Evolutionary conservation across 495 filamentous ascomycete species (phyloP).

Genomic region (Aspergillus funiculosus): DNA sequence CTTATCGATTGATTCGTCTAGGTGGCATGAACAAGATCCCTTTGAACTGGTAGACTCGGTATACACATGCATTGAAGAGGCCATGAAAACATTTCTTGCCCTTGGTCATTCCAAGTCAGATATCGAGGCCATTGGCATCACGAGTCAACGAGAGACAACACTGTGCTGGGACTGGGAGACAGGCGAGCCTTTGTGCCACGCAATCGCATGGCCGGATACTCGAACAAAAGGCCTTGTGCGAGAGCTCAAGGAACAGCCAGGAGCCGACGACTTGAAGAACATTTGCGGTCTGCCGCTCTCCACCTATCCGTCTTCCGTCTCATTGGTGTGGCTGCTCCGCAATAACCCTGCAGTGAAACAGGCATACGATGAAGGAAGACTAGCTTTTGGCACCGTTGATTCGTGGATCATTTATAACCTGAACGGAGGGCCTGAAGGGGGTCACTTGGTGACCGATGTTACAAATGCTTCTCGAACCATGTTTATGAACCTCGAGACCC

Average conservation of each 20-base stretch:
- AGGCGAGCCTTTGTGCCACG: slow-evolving; percentile 80
- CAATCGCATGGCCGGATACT: slow-evolving; percentile 93
- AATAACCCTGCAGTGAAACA: slow-evolving; percentile 66
- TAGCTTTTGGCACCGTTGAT: slow-evolving; percentile 92
- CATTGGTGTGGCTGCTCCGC: slow-evolving; percentile 77
- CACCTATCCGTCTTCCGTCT: slow-evolving; percentile 89
- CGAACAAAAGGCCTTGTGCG: slow-evolving; percentile 73
- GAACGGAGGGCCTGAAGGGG: slow-evolving; percentile 70
- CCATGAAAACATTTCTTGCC: slow-evolving; percentile 64
- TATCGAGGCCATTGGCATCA: slow-evolving; percentile 85
- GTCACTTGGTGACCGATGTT: slow-evolving; percentile 76
- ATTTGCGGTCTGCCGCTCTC: slow-evolving; percentile 86
- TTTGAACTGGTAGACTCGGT: slow-evolving; percentile 73
- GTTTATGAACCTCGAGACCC: slow-evolving; percentile 89
- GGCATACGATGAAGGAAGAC: slow-evolving; percentile 72
- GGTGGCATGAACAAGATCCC: slow-evolving; percentile 95
- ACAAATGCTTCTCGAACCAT: slow-evolving; percentile 93
- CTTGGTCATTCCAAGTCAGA: slow-evolving; percentile 64
- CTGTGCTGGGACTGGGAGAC: slow-evolving; percentile 86
- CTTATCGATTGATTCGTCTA: too few species aligned
- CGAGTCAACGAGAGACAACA: slow-evolving; percentile 91
- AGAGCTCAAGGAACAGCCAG: slow-evolving; percentile 62
- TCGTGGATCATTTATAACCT: slow-evolving; percentile 87
- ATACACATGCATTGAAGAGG: slow-evolving; percentile 76
- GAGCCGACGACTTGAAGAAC: slow-evolving; percentile 62